phyloP scores from a whole-genome alignment of 345 rosid species.

The Psidium guajava region DNA sequence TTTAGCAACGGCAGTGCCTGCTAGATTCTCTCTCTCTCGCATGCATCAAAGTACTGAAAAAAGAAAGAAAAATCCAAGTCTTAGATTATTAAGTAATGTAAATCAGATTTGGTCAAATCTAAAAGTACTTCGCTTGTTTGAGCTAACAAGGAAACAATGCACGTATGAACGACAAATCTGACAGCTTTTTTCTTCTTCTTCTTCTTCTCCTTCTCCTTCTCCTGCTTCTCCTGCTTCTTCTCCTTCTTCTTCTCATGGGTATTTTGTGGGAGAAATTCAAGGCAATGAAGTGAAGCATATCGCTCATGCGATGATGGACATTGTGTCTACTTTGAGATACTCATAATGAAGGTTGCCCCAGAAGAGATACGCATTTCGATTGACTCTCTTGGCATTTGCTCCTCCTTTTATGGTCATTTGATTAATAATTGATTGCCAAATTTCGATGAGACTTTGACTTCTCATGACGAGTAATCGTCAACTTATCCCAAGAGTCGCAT shows the following conservation, averaged over 20 bases:
- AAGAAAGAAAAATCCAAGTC: not conserved
- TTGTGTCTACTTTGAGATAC: not conserved
- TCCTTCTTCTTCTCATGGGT: too few species aligned
- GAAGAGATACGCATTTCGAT: not conserved
- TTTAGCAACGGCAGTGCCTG: not conserved
- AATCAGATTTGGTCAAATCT: not conserved
- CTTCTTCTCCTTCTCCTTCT: too few species aligned
- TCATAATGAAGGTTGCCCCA: not conserved
- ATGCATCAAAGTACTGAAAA: not conserved
- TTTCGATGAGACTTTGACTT: not conserved
- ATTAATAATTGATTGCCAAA: not conserved
- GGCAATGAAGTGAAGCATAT: not conserved
- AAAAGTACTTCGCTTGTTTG: not conserved
- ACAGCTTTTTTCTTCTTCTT: too few species aligned
- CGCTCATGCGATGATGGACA: not conserved
- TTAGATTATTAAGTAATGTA: not conserved
- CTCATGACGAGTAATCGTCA: too few species aligned
- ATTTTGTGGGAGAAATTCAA: not conserved
- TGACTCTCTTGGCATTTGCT: not conserved
- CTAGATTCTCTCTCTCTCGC: not conserved
- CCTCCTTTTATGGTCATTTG: not conserved
- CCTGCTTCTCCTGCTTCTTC: too few species aligned
- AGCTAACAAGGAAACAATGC: not conserved
- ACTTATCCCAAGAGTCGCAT: too few species aligned
- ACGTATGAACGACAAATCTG: not conserved